Base-by-base conservation (phyloP, 805 yeast genomes). In the Pichia sporocuriosa region DNA sequence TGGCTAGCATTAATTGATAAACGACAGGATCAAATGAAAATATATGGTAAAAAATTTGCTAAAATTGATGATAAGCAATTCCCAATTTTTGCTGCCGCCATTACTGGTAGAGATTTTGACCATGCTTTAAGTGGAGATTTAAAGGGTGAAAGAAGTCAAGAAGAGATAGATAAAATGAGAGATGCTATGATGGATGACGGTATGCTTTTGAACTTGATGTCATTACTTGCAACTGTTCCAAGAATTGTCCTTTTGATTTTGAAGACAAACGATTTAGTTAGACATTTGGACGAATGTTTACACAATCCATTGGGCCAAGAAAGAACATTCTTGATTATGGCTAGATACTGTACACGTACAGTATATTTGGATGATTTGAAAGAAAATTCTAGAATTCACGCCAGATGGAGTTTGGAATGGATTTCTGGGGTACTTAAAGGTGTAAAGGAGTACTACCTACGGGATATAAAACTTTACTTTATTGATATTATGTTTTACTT, bases 191-290 rank as follows among this genome's bases (percentile, higher is more conserved):
- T 75, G n/a, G 69, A 75, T 15, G 77, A 78, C 7, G 81, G 81
- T 0, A 63, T 87, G 9, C 57, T 94, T 15, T 74, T 79, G 16
- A 83, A 81, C 51, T 67, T 93, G 54, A 89, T 93, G 95, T 64
- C 73, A 13, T 73, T 93, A 35, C 67, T 93, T 31, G 77, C 89
- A 11, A 66, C 72, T 13, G 77, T 93, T 66, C 99, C 99, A 2
- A 69, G 89, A 33, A 77, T 89, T 15, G 96, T 93, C 19, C 61
- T 93, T 23, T 69, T 93, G 46, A 85, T 93, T 35, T 67, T 93
- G 55, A 93, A 93, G 58, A 94, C 99, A 0, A 93, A 93, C 58
- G 99, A 93, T 64, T 69, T 93, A 38, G 87, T 95, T 0, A 72
- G 99, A 53, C 82, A 80, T 52, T 67, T 93, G 36, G 98, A 93